Evolutionary conservation across 2,329 filamentous ascomycete species (phyloP).

Genomic region (Botrytis elliptica): DNA sequence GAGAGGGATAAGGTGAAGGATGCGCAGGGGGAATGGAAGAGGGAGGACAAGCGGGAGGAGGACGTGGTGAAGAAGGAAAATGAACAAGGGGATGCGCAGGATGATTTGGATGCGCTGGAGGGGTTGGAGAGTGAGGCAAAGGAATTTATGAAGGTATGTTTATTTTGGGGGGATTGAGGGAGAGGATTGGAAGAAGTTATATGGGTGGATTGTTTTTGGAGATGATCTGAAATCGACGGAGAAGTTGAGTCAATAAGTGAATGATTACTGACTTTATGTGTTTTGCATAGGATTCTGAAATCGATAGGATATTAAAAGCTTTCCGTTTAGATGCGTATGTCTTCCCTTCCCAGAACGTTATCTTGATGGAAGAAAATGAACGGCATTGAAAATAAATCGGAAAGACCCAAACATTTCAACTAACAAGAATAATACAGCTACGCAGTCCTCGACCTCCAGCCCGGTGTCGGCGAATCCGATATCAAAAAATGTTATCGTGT

Average conservation of each 20-base stretch:
- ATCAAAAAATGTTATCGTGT: slow-evolving; percentile 94
- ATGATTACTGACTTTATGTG: slow-evolving; percentile 18
- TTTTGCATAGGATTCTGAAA: slow-evolving; percentile 75
- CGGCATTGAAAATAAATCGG: not conserved
- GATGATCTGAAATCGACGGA: not conserved
- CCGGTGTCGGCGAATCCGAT: slow-evolving; percentile 90
- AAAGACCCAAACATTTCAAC: not conserved
- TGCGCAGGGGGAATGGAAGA: not conserved
- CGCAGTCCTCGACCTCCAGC: slow-evolving; percentile 91
- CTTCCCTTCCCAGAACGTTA: not conserved
- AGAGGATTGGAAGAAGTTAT: not conserved
- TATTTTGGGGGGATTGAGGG: not conserved
- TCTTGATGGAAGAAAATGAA: not conserved
- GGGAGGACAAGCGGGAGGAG: not conserved
- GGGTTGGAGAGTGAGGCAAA: slow-evolving; percentile 81
- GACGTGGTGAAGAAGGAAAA: not conserved
- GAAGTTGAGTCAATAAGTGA: not conserved
- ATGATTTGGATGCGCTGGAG: slow-evolving; percentile 74
- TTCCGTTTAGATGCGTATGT: slow-evolving; percentile 73
- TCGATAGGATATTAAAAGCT: slow-evolving; percentile 87
- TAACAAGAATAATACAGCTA: slow-evolving; percentile 57
- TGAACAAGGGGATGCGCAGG: slow-evolving; percentile 32
- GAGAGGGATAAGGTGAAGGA: too few relatives aligned
- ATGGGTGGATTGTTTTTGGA: not conserved
- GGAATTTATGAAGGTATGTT: slow-evolving; percentile 79